These are phyloP conservation scores for Sarocladium strictum DNA, from an alignment of 2,329 filamentous ascomycete genomes.

Conservation along the genomic window DNA sequence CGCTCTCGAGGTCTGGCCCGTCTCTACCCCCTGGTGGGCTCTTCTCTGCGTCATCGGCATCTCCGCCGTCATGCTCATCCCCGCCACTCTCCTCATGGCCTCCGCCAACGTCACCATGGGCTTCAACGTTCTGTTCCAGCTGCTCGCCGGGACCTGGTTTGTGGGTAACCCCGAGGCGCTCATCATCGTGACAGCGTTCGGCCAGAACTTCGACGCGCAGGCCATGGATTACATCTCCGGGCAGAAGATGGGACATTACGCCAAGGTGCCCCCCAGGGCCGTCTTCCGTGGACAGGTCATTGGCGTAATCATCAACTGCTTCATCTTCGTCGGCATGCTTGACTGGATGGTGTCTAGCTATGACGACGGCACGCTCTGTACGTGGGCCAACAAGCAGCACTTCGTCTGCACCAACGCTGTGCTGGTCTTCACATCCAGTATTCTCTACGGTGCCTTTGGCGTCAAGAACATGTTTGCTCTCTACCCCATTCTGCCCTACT, in stretches of 20 bases:
- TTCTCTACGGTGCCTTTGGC: constrained; percentile 17
- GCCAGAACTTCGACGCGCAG: constrained; percentile 22
- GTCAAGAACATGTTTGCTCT: constrained; percentile 28
- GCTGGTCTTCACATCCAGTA: constrained; percentile 11
- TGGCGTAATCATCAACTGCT: constrained; percentile 27
- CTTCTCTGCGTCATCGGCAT: constrained; percentile 29
- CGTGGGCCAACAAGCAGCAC: constrained; percentile 23
- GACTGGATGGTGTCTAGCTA: constrained; percentile 28
- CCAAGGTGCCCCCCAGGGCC: constrained; percentile 19
- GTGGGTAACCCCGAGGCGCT: constrained; percentile 27
- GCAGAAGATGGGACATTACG: constrained; percentile 22
- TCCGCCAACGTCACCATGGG: constrained; percentile 39
- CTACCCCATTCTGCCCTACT: constrained; percentile 34
- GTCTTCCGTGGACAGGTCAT: constrained; percentile 28
- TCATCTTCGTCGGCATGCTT: constrained; percentile 33
- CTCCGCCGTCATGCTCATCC: constrained; percentile 37
- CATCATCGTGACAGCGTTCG: constrained; percentile 22
- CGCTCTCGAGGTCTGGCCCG: constrained; percentile 2
- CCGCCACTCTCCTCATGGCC: constrained; percentile 28
- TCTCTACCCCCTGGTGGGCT: constrained; percentile 2
- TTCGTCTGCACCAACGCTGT: constrained; percentile 16
- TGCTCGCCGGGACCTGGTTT: constrained; percentile 38
- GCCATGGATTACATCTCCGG: constrained; percentile 6
- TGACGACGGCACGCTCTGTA: constrained; percentile 22
- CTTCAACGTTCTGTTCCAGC: constrained; percentile 39